Evolutionary conservation across 345 rosid genomes (phyloP).

Genomic region (Trapa incisa): DNA sequence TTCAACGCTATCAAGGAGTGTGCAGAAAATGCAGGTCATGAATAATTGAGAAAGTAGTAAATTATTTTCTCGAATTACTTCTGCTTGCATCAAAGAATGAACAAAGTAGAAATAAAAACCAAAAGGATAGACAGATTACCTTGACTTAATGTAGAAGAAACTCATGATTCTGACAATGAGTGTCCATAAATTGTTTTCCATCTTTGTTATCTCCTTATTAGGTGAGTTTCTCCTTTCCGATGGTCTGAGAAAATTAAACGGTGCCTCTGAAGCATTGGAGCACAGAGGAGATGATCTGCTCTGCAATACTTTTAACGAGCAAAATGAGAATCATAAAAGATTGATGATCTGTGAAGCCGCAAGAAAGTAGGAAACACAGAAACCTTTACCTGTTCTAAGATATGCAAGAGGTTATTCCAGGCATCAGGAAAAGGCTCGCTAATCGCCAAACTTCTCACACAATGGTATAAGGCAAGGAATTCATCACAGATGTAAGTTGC

Average conservation of each 20-base stretch:
- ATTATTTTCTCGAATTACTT: not conserved
- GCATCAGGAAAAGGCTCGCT: slow-evolving; percentile 94
- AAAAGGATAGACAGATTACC: slow-evolving; percentile 25
- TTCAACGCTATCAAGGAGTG: slow-evolving; percentile 32
- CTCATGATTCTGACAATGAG: slow-evolving; percentile 52
- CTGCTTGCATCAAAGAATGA: not conserved
- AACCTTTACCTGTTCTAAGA: slow-evolving; percentile 64
- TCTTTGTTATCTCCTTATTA: slow-evolving; percentile 13
- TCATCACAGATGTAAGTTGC: slow-evolving; percentile 84
- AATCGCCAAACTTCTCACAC: slow-evolving; percentile 84
- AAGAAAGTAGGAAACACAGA: slow-evolving; percentile 1
- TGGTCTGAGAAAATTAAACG: slow-evolving; percentile 50
- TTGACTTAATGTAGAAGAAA: slow-evolving; percentile 57
- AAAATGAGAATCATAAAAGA: slow-evolving; percentile 11
- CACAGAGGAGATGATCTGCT: slow-evolving; percentile 42
- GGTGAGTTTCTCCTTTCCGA: slow-evolving; percentile 27
- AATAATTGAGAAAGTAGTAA: not conserved
- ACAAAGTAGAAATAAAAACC: not conserved
- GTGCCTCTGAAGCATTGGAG: slow-evolving; percentile 26
- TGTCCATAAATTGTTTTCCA: slow-evolving; percentile 39
- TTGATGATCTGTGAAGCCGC: slow-evolving; percentile 4
- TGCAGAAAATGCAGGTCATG: not conserved
- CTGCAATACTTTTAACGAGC: slow-evolving; percentile 41
- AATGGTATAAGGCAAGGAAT: slow-evolving; percentile 81
- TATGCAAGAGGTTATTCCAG: slow-evolving; percentile 53